phyloP scores from a whole-genome alignment of 73 alveolate species.

The Uronychia setigera region DNA sequence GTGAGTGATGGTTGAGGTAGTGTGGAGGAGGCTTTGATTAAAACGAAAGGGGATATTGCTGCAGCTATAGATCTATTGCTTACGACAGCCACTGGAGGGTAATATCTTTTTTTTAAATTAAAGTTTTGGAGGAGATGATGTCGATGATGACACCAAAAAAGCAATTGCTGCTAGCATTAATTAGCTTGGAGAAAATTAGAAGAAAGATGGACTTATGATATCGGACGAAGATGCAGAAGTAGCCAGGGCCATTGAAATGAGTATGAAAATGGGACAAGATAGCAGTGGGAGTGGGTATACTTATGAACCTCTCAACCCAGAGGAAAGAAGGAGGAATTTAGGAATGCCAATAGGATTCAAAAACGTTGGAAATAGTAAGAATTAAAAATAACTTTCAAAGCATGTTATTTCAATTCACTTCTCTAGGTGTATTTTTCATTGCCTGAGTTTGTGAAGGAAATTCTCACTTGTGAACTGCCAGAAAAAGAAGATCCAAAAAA shows the following conservation, averaged over 20 bases:
- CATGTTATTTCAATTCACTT: conserved; percentile 56
- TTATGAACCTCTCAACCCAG: conserved; percentile 21
- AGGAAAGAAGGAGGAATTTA: neutral
- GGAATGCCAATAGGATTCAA: conserved; percentile 54
- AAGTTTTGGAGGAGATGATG: no score
- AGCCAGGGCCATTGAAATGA: conserved; percentile 27
- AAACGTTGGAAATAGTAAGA: conserved; percentile 58
- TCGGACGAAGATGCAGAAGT: conserved; percentile 42
- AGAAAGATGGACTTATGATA: neutral
- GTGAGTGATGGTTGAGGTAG: no score
- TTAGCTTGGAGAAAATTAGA: neutral
- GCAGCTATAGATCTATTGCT: no score
- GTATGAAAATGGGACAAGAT: conserved; percentile 3
- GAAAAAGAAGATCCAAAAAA: conserved; percentile 9
- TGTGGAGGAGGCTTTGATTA: no score
- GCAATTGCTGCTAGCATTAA: neutral
- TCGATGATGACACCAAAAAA: neutral
- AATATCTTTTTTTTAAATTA: no score
- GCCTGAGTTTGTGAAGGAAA: conserved; percentile 35
- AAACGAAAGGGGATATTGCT: no score
- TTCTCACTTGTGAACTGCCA: conserved; percentile 13
- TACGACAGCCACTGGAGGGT: no score
- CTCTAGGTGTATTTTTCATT: conserved; percentile 41
- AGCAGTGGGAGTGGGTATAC: neutral
- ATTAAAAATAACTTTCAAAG: neutral